Evolutionary conservation across 2,329 filamentous ascomycete genomes (phyloP), one percentile per base, ranked within the genome.

Genomic region (Fusarium globosum): DNA sequence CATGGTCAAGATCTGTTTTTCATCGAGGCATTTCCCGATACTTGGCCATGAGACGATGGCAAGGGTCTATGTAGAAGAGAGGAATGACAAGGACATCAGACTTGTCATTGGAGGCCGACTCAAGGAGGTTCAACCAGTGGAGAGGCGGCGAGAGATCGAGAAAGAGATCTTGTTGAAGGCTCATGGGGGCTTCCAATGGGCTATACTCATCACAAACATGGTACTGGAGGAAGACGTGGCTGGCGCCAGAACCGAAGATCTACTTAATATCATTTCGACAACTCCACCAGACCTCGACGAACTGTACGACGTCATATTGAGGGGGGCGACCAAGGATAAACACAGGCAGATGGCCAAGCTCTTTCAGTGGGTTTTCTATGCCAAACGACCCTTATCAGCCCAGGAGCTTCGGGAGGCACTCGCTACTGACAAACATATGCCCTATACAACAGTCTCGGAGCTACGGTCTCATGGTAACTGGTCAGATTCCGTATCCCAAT

Each of bases 41-140:
- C 16, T 65, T 3, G 46, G 39, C 2, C n/a, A 28, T 5, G 62
- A 65, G 26, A 62, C n/a, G 0, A 52, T 46, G 10, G 4, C 33
- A 1, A 35, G 2, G 3, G 20, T 65, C 0, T 20, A 35, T 4
- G 46, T 35, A 7, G 57, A 65, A 20, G 11, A 46, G 8, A 36
- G 1, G 4, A 65, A 65, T 6, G 33, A 35, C 9, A 1, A 12
- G 7, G 62, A 65, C 0, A 65, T 65, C 9, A 35, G 11, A 12
- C 0, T 41, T 10, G 46, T 65, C 2, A 20, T 65, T 4, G 21
- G 23, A 10, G 13, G 8, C 6, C 33, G 15, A 3, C n/a, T 65
- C 0, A 23, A 33, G 1, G 21, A 35, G 0, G 1, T 65, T 6
- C 4, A 16, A 0, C 26, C 39, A 0, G 2, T 8, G 5, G 21